Base-by-base conservation (phyloP, 192 early-diverging fungal genomes). In the Coemansia sp. region DNA sequence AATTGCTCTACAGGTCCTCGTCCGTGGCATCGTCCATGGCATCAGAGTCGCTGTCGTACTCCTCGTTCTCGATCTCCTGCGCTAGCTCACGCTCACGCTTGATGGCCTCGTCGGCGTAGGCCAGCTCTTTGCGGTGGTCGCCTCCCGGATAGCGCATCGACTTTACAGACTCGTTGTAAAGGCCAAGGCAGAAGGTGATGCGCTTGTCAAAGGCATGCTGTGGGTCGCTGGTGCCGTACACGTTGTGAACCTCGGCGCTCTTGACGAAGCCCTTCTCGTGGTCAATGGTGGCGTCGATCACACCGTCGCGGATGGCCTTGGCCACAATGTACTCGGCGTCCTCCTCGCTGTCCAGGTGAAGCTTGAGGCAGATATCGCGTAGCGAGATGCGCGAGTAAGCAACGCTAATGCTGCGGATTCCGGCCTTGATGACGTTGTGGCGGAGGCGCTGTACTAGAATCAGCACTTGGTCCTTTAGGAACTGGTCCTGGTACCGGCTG, bases 341-440 rank as follows among this genome's bases (percentile, higher is more conserved):
- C 70, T 98, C 95, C 75, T 99, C 97, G 71, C 92, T 93, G 74
- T 99, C 96, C 75, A 99, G 73, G 65, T 97, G 94, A 56, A 99
- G 85, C 83, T 97, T 96, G 59, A 96, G 76, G 80, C 97, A 98
- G 48, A 98, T 95, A 72, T 99, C 97, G 12, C 92, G 83, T 57
- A 99, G 83, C 35, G 94, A 93, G 55, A 99, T 98, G 31, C 92
- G 88, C n/a, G 95, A 95, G 75, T 99, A 99, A 0, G 94, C 92
- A 58, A 95, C 64, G 75, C 89, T 92, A 73, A 99, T 96, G 91
- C 93, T 96, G 56, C 97, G 91, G 53, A 99, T 92, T 34, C 96
- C 97, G 11, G 97, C 92, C 85, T 97, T 98, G 86, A 99, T 99
- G 43, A 99, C 97, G 82, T 98, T 98, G 81, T 99, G 97, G 33